A percentile compares a stretch with the other conserved stretches of the same genome.
Evolutionary conservation across 108 stramenopile species (phyloP).

Genomic region (Skeletonema tropicum): DNA sequence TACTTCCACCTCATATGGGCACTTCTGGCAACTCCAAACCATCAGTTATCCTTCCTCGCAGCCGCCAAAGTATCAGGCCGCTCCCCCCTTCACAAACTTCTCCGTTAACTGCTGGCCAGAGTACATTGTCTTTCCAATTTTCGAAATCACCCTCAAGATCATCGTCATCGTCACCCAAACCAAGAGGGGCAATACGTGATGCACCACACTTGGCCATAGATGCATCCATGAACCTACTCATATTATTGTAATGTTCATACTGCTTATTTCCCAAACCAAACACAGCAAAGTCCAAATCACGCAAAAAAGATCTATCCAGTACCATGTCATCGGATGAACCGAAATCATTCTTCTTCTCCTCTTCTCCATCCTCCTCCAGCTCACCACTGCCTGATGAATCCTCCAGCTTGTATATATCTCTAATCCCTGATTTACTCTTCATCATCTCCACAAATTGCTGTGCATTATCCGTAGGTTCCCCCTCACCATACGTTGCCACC

Average conservation of each 20-base stretch:
- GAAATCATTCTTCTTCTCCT: slow-evolving; percentile 14
- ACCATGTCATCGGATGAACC: background rate
- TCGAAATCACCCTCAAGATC: slow-evolving; percentile 98
- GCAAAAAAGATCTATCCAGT: slow-evolving; percentile 23
- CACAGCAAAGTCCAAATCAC: slow-evolving; percentile 80
- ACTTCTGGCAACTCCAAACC: slow-evolving; percentile 50
- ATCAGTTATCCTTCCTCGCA: slow-evolving; percentile 7
- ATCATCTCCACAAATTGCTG: slow-evolving; percentile 72
- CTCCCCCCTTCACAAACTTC: slow-evolving; percentile 43
- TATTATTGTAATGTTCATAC: slow-evolving; percentile 97
- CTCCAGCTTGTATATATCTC: slow-evolving; percentile 29
- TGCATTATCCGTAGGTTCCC: slow-evolving; percentile 99
- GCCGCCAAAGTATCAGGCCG: slow-evolving; percentile 10
- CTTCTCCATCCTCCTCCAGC: slow-evolving; percentile 12
- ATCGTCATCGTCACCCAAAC: slow-evolving; percentile 95
- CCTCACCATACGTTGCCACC: slow-evolving; percentile 98
- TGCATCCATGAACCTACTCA: slow-evolving; percentile 88
- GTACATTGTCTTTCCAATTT: slow-evolving; percentile 85
- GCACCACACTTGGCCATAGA: slow-evolving; percentile 80
- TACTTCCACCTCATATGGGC: slow-evolving; percentile 70
- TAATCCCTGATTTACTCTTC: slow-evolving; percentile 51
- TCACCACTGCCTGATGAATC: background rate
- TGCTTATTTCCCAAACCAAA: slow-evolving; percentile 98
- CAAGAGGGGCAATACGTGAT: slow-evolving; percentile 65
- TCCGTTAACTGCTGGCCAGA: slow-evolving; percentile 80